Conservation (phyloP, 148 eudicot species). For the Fagopyrum esculentum region DNA sequence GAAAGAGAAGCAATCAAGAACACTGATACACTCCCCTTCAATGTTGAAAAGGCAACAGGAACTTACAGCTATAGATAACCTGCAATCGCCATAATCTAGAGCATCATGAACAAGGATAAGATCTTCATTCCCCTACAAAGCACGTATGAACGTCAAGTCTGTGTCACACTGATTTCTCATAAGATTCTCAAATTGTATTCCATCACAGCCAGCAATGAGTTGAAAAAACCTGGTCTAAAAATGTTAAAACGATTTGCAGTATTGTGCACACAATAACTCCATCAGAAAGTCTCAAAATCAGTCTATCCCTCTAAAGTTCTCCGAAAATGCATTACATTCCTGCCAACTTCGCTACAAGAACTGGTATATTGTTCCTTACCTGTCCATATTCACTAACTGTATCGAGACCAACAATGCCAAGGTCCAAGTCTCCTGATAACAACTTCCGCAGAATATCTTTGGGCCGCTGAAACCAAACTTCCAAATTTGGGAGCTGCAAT, state of each 20-base stretch:
- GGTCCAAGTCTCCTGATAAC: constrained; percentile 94
- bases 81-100: constrained; percentile 82
- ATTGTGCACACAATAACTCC: not conserved
- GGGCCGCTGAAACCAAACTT: constrained; percentile 98
- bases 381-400: constrained; percentile 71
- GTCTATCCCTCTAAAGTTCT: no score
- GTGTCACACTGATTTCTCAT: not conserved
- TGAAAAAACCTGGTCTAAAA: no score
- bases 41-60: constrained; percentile 2
- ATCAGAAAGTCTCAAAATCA: not conserved
- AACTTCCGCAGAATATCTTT: constrained; percentile 83
- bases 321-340: no score
- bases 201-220: no score
- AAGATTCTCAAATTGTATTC: not conserved
- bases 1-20: constrained; percentile 3
- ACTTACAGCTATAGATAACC: constrained; percentile 83
- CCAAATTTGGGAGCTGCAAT: constrained; percentile 66
- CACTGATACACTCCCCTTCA: not conserved
- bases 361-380: constrained; percentile 34
- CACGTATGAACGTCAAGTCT: not conserved
- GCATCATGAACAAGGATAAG: constrained; percentile 81
- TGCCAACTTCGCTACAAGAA: not conserved
- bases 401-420: constrained; percentile 93
- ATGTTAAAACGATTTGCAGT: no score
- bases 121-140: constrained; percentile 77